Percentiles rank a stretch among this genome's conserved stretches.
phyloP scores from a whole-genome alignment of 2,329 filamentous ascomycete genomes.

The Claviceps sp. region DNA sequence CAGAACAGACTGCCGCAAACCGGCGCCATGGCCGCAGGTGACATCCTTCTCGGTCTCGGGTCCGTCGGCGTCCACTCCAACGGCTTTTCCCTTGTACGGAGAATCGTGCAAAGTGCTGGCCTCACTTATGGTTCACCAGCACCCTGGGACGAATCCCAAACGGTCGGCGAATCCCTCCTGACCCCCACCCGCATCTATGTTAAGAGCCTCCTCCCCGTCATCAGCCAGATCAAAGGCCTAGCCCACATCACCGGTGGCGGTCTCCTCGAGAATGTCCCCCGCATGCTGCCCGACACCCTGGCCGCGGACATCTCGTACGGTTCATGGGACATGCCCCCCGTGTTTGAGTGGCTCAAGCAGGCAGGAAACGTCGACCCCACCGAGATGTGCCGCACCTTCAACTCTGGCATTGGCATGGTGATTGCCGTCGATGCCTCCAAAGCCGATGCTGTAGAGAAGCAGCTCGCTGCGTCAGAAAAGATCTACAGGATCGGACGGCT shows the following conservation, averaged over 20 bases:
- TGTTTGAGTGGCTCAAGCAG: slow-evolving; percentile 78
- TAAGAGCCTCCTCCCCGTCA: slow-evolving; percentile 57
- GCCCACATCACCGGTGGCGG: slow-evolving; percentile 96
- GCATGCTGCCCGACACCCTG: slow-evolving; percentile 72
- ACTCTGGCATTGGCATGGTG: slow-evolving; percentile 91
- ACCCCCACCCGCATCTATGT: slow-evolving; percentile 93
- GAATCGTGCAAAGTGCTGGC: slow-evolving; percentile 63
- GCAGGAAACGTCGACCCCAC: slow-evolving; percentile 54
- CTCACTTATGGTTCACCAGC: slow-evolving; percentile 58
- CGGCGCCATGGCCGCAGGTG: slow-evolving; percentile 63
- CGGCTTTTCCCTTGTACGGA: slow-evolving; percentile 90
- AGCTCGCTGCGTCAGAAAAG: slow-evolving; percentile 54
- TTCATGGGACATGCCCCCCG: slow-evolving; percentile 60
- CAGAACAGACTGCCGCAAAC: slow-evolving; percentile 62
- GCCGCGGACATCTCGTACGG: slow-evolving; percentile 68
- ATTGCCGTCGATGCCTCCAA: slow-evolving; percentile 58
- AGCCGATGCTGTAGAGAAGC: slow-evolving; percentile 43
- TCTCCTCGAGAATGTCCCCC: slow-evolving; percentile 82
- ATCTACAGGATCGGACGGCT: slow-evolving; percentile 67
- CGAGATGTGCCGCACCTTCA: slow-evolving; percentile 91
- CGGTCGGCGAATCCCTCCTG: slow-evolving; percentile 64
- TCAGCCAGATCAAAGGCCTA: slow-evolving; percentile 70
- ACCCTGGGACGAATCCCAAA: slow-evolving; percentile 57
- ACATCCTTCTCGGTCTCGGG: slow-evolving; percentile 72
- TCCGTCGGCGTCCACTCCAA: slow-evolving; percentile 91